A percentile compares a stretch with the other conserved stretches of the same genome.
Conservation (phyloP, 371 early-diverging fungal species). For the Funneliformis caledonium region DNA sequence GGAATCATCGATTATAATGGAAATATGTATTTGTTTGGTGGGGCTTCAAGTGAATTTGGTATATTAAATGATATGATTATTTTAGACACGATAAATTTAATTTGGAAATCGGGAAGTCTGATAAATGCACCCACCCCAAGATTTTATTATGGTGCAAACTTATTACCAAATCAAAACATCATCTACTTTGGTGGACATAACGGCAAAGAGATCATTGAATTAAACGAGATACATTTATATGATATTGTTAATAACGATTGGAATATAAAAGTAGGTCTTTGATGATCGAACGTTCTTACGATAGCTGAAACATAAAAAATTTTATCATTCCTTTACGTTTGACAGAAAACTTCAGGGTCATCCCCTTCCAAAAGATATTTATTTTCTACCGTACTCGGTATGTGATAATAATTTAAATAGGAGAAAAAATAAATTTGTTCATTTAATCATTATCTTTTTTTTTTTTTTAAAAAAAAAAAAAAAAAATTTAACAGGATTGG, state of each 20-base stretch:
- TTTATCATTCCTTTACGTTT: no score
- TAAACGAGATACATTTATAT: background rate
- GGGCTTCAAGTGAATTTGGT: background rate
- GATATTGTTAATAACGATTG: background rate
- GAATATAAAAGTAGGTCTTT: background rate
- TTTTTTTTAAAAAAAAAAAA: no score
- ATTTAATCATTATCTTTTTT: no score
- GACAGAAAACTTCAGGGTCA: background rate
- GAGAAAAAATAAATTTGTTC: no score
- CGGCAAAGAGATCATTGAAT: no score
- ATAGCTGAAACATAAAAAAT: no score
- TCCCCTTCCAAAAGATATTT: no score
- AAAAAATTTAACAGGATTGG: no score
- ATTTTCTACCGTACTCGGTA: no score
- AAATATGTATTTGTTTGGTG: constrained; percentile 3
- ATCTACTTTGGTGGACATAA: background rate
- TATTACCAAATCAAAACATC: background rate
- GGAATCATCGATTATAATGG: background rate
- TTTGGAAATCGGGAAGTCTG: background rate
- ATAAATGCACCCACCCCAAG: background rate
- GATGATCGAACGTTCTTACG: no score
- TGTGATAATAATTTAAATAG: no score
- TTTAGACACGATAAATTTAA: background rate
- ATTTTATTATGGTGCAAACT: background rate
- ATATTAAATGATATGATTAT: background rate